These are phyloP conservation scores for bread wheat (Triticum aestivum) DNA, from an alignment of 176 grass and related monocot species.

Conservation along the genomic window DNA sequence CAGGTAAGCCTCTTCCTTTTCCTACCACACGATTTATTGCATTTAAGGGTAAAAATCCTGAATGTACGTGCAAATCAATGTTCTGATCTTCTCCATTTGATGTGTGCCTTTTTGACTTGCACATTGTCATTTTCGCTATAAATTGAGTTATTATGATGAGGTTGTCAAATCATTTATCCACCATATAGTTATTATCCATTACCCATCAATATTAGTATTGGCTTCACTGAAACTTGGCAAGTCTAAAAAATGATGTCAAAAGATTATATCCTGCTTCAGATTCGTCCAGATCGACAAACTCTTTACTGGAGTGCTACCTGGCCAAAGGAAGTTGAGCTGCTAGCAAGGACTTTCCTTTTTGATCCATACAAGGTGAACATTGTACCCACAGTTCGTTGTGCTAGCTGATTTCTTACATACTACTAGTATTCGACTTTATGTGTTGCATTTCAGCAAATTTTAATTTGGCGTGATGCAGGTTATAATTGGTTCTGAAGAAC, in stretches of 20 bases:
- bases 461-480: slow-evolving; percentile 46
- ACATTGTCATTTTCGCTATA: background rate
- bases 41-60: background rate
- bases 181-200: background rate
- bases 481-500: slow-evolving; percentile 89
- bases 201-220: background rate
- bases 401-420: slow-evolving; percentile 8
- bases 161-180: background rate
- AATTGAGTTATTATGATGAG: slow-evolving; percentile 28
- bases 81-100: background rate
- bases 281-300: slow-evolving; percentile 96
- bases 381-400: slow-evolving; percentile 11
- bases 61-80: background rate
- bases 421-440: slow-evolving; percentile 8
- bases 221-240: background rate
- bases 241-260: background rate
- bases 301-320: slow-evolving; percentile 99
- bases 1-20: slow-evolving; percentile 49
- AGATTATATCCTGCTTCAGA: slow-evolving; percentile 53
- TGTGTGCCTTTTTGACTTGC: slow-evolving; percentile 7
- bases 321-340: slow-evolving; percentile 97
- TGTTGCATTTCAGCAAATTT: slow-evolving; percentile 29
- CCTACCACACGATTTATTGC: background rate
- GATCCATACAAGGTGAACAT: slow-evolving; percentile 84
- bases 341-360: slow-evolving; percentile 88